Percentiles rank a stretch among this genome's conserved stretches.
phyloP scores from a whole-genome alignment of 2,329 filamentous ascomycete species.

The Colletotrichum sp. region DNA sequence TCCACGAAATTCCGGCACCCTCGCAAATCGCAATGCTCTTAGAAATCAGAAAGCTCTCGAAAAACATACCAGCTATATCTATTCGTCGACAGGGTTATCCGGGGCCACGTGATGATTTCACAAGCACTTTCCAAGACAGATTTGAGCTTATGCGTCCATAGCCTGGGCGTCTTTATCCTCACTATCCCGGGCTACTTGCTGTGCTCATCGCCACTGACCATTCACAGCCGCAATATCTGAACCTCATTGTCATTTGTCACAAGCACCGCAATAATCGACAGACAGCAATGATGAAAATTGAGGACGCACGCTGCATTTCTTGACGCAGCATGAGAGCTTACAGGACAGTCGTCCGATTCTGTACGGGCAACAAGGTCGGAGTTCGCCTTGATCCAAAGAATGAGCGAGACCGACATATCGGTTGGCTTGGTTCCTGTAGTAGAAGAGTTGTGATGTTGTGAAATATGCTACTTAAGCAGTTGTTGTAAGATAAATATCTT shows the following conservation, averaged over 20 bases:
- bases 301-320: not conserved
- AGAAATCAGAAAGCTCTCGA: not conserved
- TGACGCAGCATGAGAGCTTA: not conserved
- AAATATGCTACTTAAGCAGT: not conserved
- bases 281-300: not conserved
- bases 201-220: not conserved
- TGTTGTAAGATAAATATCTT: not conserved
- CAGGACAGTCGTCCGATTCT: not conserved
- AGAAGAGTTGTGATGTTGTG: fast-evolving
- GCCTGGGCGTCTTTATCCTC: not conserved
- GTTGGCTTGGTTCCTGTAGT: not conserved
- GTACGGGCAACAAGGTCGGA: not conserved
- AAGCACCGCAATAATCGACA: not conserved
- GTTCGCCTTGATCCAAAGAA: not conserved
- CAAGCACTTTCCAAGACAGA: not conserved
- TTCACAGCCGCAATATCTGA: not conserved
- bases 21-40: not conserved
- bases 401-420: not conserved
- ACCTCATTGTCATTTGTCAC: not conserved
- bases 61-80: not conserved
- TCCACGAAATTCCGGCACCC: not conserved
- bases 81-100: not conserved
- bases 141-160: not conserved
- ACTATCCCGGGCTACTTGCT: not conserved
- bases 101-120: not conserved